Percentiles rank a stretch among this genome's conserved stretches.
phyloP scores from a whole-genome alignment of 805 yeast genomes.

The Henningerozyma blattae region DNA sequence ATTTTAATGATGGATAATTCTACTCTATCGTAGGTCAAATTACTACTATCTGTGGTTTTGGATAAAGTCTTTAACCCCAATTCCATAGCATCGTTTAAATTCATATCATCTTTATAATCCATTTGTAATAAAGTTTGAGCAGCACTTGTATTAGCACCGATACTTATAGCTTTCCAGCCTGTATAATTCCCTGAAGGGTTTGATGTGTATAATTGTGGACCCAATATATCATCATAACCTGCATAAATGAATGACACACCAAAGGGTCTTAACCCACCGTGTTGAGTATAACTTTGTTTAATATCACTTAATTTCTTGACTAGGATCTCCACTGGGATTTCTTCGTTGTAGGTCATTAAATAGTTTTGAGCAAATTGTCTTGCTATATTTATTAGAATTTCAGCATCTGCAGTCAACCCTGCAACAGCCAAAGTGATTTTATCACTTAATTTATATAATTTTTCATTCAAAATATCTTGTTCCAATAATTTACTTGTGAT shows the following conservation, averaged over 20 bases:
- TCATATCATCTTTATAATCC: conserved; percentile 78
- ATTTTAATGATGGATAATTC: conserved; percentile 82
- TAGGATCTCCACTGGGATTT: conserved; percentile 84
- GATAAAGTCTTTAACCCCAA: conserved; percentile 84
- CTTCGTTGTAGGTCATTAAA: conserved; percentile 77
- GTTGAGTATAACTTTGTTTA: conserved; percentile 97
- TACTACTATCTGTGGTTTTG: conserved; percentile 85
- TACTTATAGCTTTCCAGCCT: conserved; percentile 97
- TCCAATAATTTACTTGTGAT: conserved; percentile 87
- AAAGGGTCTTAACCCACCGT: conserved; percentile 96
- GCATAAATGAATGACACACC: conserved; percentile 96
- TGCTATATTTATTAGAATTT: conserved; percentile 79
- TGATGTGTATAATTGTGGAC: conserved; percentile 86
- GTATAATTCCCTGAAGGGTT: conserved; percentile 97
- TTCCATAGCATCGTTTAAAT: conserved; percentile 65
- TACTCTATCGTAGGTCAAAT: conserved; percentile 77
- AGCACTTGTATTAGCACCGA: conserved; percentile 92
- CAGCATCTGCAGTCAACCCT: conserved; percentile 96
- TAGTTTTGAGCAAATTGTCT: conserved; percentile 75
- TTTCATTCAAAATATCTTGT: conserved; percentile 88
- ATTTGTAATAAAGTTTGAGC: conserved; percentile 93
- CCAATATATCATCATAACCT: conserved; percentile 82
- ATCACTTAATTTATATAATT: conserved; percentile 76
- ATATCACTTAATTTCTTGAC: conserved; percentile 84
- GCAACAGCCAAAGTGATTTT: conserved; percentile 89